Base-by-base conservation (phyloP, 179 eudicot species). In the Amaranthus tricolor region DNA sequence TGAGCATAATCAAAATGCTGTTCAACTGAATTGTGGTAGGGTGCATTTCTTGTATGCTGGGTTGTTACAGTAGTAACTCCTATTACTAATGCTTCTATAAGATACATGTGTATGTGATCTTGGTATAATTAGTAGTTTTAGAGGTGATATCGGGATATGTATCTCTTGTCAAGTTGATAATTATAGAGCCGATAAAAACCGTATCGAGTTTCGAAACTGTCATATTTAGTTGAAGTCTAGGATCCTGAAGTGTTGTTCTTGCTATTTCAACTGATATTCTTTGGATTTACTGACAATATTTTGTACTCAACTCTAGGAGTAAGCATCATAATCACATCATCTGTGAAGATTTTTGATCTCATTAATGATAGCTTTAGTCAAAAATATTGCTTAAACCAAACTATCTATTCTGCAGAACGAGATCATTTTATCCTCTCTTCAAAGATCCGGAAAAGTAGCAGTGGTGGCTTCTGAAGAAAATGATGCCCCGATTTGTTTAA, bases 391-490 rank as follows among this genome's bases (percentile, higher is more conserved):
- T 63, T 31, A 76, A 59, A 74, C 17, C 17, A 43, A 24, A 19
- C 57, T 9, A 6, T 47, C 24, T 48, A 19, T 72, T 59, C 16
- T 84, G 76, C 93, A 94, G 99, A 96, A 96, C 76, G 98, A 96
- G 76, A 89, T 95, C 68, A 88, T 96, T 76, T 62, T 87, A 63
- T 91, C 94, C 7, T 85, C 94, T 60, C 86, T 96, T 52, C 83
- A 83, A 71, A 85, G 81, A 51, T 96, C 97, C 31, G 96, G 97
- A 75, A 96, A 93, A 86, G 99, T 89, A 79, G 95, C 98, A 52
- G 96, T 93, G 52, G 87, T 93, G 87, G 99, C 99, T 62, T 93
- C 97, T 58, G 99, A 96, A 89, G 98, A 96, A 87, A 97, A 96
- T 76, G 99, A 93, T 65, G 84, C 82, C 48, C 99, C 99, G 15